These are phyloP conservation scores for Veloporphyrellus conicus DNA, from an alignment of 1,284 basidiomycete genomes.

Conservation along the genomic window DNA sequence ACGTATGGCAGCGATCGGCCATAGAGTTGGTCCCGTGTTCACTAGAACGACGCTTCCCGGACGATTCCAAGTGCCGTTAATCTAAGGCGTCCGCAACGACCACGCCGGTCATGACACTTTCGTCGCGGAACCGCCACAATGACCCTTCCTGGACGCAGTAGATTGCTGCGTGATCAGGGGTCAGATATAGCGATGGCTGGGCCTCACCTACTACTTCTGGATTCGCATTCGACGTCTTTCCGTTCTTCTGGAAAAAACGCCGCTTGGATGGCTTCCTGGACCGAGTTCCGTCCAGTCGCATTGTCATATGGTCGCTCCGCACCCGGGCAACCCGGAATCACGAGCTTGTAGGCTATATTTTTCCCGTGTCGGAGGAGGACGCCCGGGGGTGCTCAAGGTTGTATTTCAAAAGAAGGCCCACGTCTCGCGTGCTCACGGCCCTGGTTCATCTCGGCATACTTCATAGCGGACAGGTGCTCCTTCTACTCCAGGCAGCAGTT, in stretches of 20 bases:
- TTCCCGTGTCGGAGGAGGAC: conserved; percentile 5
- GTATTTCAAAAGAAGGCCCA: conserved; percentile 9
- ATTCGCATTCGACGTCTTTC: conserved; percentile 27
- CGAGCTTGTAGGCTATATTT: background rate
- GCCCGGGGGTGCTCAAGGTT: background rate
- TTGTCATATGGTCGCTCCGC: background rate
- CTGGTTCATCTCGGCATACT: conserved; percentile 33
- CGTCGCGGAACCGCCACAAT: conserved; percentile 31
- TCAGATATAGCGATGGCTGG: conserved; percentile 26
- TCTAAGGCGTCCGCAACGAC: conserved; percentile 23
- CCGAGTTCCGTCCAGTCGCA: conserved; percentile 4
- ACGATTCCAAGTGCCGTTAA: conserved; percentile 19
- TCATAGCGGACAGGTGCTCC: conserved; percentile 15
- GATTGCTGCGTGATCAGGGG: conserved; percentile 29
- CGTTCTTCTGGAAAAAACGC: conserved; percentile 24
- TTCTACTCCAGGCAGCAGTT: conserved; percentile 15
- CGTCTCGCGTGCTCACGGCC: conserved; percentile 15
- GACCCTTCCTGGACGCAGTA: conserved; percentile 23
- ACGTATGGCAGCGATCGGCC: conserved; percentile 6
- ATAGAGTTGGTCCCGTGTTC: conserved; percentile 4
- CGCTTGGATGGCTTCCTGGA: conserved; percentile 21
- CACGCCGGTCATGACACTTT: conserved; percentile 21
- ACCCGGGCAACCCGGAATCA: conserved; percentile 5
- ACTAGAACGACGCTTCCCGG: conserved; percentile 1
- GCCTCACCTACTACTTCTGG: conserved; percentile 29